Evolutionary conservation across 2,329 filamentous ascomycete species (phyloP), one percentile per base, ranked within the genome.

Genomic region (Graphilbum ipis-grandicollis): DNA sequence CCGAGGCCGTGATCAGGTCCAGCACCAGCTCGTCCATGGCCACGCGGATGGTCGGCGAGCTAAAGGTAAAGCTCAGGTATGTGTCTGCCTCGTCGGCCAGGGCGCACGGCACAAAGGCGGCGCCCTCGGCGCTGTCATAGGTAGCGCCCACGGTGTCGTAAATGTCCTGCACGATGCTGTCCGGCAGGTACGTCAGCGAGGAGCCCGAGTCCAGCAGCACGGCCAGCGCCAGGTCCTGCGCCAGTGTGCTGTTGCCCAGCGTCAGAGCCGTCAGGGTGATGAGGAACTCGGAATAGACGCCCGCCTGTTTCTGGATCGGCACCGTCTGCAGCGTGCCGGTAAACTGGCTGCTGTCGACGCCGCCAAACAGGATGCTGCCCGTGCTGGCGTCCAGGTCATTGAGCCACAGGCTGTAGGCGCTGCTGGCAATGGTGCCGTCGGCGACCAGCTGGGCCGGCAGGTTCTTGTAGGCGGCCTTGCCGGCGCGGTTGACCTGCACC

Each of bases 401-500:
- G 15, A 85, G 60, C 73, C 76, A 85, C 31, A 88, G 56, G 49
- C 76, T 82, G 57, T 77, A 86, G 2, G 78, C 75, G 38, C 68
- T 76, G 15, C 75, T 73, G 15, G 66, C 55, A 44, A 82, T 82
- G 35, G 66, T 38, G 8, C 71, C 73, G 4, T 68, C 60, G 22
- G 68, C 54, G 2, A 69, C 69, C 59, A 86, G 60, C 41, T 69
- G 69, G 31, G 68, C 65, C 2, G 79, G 79, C 7, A 86, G 59
- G 51, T 85, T 86, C 31, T 71, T 55, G 54, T 86, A 86, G 1
- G 68, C 39, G 4, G 56, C 40, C 39, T 60, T 54, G 6, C 65
- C 61, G 9, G 62, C 66, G 43, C 70, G 63, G 36, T 66, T 65
- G 33, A 80, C 71, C 46, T 78, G 72, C 12, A 79, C 81, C 56